phyloP scores from a whole-genome alignment of 345 rosid genomes.

The Eucalyptus polyanthemos region DNA sequence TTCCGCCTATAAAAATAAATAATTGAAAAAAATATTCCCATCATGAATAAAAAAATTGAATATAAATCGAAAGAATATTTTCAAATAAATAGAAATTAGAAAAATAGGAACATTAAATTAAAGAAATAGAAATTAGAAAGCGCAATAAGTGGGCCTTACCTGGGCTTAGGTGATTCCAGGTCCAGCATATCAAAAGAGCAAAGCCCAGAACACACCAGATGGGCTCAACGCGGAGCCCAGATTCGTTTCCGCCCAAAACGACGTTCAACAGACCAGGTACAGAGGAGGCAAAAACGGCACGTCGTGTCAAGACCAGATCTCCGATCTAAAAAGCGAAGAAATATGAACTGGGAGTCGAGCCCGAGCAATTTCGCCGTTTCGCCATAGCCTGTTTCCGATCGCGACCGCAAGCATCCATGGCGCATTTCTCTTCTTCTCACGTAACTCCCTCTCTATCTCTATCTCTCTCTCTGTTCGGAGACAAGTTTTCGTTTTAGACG shows the following conservation, averaged over 20 bases:
- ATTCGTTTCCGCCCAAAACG: neutral
- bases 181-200: neutral
- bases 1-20: neutral
- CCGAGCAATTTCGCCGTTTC: neutral
- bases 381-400: neutral
- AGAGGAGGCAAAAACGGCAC: neutral
- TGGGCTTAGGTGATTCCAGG: neutral
- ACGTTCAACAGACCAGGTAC: neutral
- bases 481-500: neutral
- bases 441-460: neutral
- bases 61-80: neutral
- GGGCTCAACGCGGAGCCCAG: neutral
- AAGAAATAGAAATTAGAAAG: neutral
- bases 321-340: neutral
- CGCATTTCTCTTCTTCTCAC: constrained; percentile 1
- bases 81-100: neutral
- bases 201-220: neutral
- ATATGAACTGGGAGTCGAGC: neutral
- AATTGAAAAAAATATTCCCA: neutral
- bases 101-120: neutral
- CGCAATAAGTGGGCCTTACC: neutral
- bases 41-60: neutral
- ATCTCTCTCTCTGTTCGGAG: neutral
- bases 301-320: neutral
- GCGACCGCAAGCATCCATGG: neutral